Conservation (phyloP, 1,284 basidiomycete genomes). For the Porogramme epimiltina region DNA sequence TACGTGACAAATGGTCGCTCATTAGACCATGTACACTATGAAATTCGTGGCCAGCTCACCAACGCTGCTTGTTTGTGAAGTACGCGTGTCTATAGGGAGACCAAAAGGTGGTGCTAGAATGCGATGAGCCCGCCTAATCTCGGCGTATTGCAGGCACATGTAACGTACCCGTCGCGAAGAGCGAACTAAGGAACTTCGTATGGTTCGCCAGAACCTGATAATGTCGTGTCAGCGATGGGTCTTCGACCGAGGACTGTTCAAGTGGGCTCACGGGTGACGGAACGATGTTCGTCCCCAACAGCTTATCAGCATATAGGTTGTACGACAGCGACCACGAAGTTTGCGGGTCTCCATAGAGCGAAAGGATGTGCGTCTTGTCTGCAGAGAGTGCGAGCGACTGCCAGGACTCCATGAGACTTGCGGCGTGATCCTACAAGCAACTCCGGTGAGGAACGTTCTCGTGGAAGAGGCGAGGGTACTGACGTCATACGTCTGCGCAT, state of each 20-base stretch:
- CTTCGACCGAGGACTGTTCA: too few species aligned
- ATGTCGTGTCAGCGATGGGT: neutral
- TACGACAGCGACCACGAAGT: neutral
- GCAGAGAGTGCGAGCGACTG: neutral
- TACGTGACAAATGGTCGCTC: neutral
- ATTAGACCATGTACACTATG: too few species aligned
- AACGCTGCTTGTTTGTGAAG: conserved; percentile 11
- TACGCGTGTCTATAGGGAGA: conserved; percentile 18
- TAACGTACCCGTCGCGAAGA: neutral
- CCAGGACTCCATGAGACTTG: neutral
- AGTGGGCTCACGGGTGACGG: neutral
- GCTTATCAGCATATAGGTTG: neutral
- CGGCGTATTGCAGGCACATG: neutral
- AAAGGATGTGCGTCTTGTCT: neutral
- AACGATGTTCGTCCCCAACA: neutral
- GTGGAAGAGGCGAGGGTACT: conserved; percentile 15
- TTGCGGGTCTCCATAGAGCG: neutral
- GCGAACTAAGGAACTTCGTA: neutral
- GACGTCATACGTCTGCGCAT: conserved; percentile 52
- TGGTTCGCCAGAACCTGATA: neutral
- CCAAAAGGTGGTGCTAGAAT: conserved; percentile 8
- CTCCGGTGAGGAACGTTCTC: neutral
- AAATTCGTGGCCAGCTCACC: conserved; percentile 1
- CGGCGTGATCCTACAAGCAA: neutral
- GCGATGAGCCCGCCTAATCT: neutral